Evolutionary conservation across 1,284 basidiomycete genomes (phyloP).

Genomic region (Microbotryum lychnidis-dioicae): DNA sequence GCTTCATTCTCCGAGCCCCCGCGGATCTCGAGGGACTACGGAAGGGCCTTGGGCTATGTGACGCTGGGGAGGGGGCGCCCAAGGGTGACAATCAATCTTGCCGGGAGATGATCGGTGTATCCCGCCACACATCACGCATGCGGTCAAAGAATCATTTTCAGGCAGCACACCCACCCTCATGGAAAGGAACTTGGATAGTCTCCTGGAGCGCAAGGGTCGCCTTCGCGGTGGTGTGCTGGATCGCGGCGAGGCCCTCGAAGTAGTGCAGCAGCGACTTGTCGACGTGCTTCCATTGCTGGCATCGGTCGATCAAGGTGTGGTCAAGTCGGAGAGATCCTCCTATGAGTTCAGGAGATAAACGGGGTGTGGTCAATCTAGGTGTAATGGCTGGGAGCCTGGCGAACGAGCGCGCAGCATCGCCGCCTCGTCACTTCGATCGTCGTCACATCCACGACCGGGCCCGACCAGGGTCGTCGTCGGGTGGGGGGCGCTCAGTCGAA

Average conservation of each 20-base stretch:
- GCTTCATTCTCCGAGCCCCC: too few relatives aligned
- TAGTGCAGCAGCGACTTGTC: conserved; percentile 28
- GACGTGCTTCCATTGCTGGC: conserved; percentile 32
- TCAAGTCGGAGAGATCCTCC: conserved; percentile 1
- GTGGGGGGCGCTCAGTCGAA: too few relatives aligned
- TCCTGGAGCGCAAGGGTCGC: conserved; percentile 25
- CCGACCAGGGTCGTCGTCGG: too few relatives aligned
- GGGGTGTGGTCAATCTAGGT: background rate
- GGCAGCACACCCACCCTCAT: too few relatives aligned
- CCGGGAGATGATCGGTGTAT: background rate
- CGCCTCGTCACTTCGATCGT: background rate
- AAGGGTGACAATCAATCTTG: background rate
- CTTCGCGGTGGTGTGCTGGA: conserved; percentile 21
- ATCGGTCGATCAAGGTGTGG: conserved; percentile 28
- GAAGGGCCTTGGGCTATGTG: too few relatives aligned
- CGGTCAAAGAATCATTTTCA: too few relatives aligned
- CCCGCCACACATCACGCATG: background rate
- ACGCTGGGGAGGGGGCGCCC: background rate
- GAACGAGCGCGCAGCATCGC: background rate
- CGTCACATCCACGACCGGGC: too few relatives aligned
- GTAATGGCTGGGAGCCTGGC: conserved; percentile 1
- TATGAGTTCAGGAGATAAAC: background rate
- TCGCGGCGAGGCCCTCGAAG: conserved; percentile 30
- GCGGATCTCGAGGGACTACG: too few relatives aligned
- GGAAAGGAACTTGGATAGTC: conserved; percentile 26